Conservation (phyloP, 2,329 filamentous ascomycete species). For the Xylaria sp. region DNA sequence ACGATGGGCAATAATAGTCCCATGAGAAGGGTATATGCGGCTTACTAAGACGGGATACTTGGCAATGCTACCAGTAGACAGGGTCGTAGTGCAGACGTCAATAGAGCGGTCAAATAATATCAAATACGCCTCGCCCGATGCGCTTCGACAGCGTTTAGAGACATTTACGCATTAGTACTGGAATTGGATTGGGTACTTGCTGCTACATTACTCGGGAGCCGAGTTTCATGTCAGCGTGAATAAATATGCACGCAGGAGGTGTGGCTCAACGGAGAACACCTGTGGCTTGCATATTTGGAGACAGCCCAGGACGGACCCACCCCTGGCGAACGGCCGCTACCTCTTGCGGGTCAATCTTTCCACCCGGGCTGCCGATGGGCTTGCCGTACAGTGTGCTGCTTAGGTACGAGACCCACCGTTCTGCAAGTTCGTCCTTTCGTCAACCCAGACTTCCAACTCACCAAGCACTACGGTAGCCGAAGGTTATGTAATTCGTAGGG, state of each 20-base stretch:
- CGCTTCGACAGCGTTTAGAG: neutral
- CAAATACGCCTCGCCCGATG: conserved; percentile 1
- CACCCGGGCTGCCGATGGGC: conserved; percentile 29
- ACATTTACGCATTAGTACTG: neutral
- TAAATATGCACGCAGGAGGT: neutral
- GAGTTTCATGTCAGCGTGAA: conserved; percentile 3
- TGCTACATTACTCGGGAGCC: conserved; percentile 4
- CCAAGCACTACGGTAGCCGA: neutral
- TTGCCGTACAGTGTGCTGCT: conserved; percentile 26
- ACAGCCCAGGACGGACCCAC: neutral
- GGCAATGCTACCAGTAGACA: conserved; percentile 32
- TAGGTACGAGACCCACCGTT: conserved; percentile 18
- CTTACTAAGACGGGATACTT: conserved; percentile 20
- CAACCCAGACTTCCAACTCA: neutral
- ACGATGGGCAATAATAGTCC: neutral
- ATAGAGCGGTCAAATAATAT: conserved; percentile 10
- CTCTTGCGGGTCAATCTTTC: conserved; percentile 30
- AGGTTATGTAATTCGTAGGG: conserved; percentile 5
- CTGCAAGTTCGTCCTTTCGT: neutral
- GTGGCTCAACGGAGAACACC: neutral
- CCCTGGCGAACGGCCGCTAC: neutral
- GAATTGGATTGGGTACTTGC: neutral
- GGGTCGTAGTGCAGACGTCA: neutral
- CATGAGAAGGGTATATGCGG: conserved; percentile 9
- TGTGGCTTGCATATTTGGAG: neutral